phyloP scores from a whole-genome alignment of 257 asterid species.

The Nicotiana undulata region DNA sequence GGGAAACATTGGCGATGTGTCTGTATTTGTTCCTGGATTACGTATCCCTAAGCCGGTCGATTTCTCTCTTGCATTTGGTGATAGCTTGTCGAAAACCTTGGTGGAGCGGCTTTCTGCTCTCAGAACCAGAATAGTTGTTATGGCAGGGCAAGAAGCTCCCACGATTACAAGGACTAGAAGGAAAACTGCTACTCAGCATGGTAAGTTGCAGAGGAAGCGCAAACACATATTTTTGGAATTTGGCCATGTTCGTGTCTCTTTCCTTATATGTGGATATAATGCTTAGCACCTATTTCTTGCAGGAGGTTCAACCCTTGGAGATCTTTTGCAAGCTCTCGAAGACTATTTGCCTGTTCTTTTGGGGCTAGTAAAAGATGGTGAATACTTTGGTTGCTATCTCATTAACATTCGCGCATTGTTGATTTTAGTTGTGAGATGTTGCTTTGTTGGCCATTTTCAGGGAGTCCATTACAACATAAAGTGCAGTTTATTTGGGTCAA shows the following conservation, averaged over 20 bases:
- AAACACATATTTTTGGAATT: neutral
- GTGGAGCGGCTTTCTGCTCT: slow-evolving; percentile 89
- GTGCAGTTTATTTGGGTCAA: slow-evolving; percentile 87
- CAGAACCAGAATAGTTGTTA: slow-evolving; percentile 84
- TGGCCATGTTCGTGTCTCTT: neutral
- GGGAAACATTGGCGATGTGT: slow-evolving; percentile 79
- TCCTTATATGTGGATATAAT: slow-evolving; percentile 17
- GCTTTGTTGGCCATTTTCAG: slow-evolving; percentile 33
- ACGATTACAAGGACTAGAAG: slow-evolving; percentile 87
- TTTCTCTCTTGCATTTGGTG: slow-evolving; percentile 61
- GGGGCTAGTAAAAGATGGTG: slow-evolving; percentile 96
- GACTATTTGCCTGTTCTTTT: slow-evolving; percentile 89
- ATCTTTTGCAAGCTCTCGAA: slow-evolving; percentile 88
- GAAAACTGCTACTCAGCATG: slow-evolving; percentile 82
- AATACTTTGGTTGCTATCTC: slow-evolving; percentile 3
- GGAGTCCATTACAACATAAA: slow-evolving; percentile 82
- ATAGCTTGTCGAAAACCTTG: slow-evolving; percentile 46
- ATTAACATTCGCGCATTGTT: slow-evolving; percentile 2
- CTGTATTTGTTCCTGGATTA: slow-evolving; percentile 87
- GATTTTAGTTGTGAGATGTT: slow-evolving; percentile 15
- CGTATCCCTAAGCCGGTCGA: slow-evolving; percentile 82
- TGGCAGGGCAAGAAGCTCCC: slow-evolving; percentile 96
- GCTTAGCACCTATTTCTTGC: slow-evolving; percentile 38
- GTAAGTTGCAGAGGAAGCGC: slow-evolving; percentile 30
- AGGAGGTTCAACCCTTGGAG: slow-evolving; percentile 92